Percentiles rank a stretch among this genome's conserved stretches.
Conservation (phyloP, 495 filamentous ascomycete species). For the Hypomontagnella monticulosa region DNA sequence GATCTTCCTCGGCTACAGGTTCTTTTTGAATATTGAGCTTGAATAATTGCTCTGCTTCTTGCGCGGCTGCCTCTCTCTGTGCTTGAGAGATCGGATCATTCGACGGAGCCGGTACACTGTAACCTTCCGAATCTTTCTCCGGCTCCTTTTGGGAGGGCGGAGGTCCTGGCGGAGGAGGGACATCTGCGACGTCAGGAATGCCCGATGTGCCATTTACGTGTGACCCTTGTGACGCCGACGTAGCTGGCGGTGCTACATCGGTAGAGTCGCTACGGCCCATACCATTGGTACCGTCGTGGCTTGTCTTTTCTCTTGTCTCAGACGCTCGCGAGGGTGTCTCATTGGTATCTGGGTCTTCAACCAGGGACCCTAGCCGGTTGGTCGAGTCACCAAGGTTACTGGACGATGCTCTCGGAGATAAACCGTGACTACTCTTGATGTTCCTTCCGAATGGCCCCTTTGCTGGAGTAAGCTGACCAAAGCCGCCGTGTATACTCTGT, state of each 20-base stretch:
- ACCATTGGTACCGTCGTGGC: slow-evolving; percentile 58
- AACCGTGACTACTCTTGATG: slow-evolving; percentile 59
- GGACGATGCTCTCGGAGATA: slow-evolving; percentile 63
- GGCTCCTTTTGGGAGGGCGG: slow-evolving; percentile 56
- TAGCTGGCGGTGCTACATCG: slow-evolving; percentile 37
- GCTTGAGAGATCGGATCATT: slow-evolving; percentile 87
- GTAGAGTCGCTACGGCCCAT: slow-evolving; percentile 43
- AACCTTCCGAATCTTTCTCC: slow-evolving; percentile 70
- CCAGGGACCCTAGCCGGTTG: slow-evolving; percentile 61
- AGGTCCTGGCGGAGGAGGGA: slow-evolving; percentile 57
- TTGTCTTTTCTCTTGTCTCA: slow-evolving; percentile 47
- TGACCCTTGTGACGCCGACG: slow-evolving; percentile 43
- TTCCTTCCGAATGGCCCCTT: slow-evolving; percentile 64
- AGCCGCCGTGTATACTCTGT: slow-evolving; percentile 64
- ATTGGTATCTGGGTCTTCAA: slow-evolving; percentile 55
- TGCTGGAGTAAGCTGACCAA: slow-evolving; percentile 57
- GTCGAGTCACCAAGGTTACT: slow-evolving; percentile 64
- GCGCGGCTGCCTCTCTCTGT: slow-evolving; percentile 76
- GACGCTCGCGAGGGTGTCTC: slow-evolving; percentile 43
- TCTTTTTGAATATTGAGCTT: slow-evolving; percentile 93
- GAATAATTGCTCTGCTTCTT: slow-evolving; percentile 75
- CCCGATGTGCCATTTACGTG: slow-evolving; percentile 53
- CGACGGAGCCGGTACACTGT: slow-evolving; percentile 70
- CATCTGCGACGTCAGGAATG: slow-evolving; percentile 51
- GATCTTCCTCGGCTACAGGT: slow-evolving; percentile 92